Percentiles rank a stretch among this genome's conserved stretches.
Evolutionary conservation across 768 basidiomycete species (phyloP).

Genomic region (Rhizopogon salebrosus): DNA sequence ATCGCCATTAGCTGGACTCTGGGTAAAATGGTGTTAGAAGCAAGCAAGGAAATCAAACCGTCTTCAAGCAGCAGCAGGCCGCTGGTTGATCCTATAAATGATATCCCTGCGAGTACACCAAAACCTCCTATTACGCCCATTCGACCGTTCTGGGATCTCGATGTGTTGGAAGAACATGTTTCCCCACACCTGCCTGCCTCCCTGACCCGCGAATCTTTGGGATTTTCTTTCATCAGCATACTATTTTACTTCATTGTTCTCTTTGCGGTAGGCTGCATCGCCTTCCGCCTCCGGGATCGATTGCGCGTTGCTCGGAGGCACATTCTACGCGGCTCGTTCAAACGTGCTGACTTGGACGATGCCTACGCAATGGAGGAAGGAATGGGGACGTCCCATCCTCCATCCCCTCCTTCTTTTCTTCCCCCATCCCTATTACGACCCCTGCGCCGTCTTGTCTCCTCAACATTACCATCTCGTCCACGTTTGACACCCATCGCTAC

Average conservation of each 20-base stretch:
- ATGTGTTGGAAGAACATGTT: constrained; percentile 57
- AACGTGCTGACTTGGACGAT: constrained; percentile 18
- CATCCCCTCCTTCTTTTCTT: constrained; percentile 17
- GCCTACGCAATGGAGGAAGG: constrained; percentile 48
- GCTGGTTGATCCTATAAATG: constrained; percentile 69
- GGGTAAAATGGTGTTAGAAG: constrained; percentile 98
- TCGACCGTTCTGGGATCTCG: constrained; percentile 56
- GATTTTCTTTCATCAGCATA: constrained; percentile 66
- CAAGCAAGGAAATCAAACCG: constrained; percentile 76
- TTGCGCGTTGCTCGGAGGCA: constrained; percentile 40
- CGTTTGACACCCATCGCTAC: constrained; percentile 18
- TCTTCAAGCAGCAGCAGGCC: constrained; percentile 44
- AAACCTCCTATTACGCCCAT: constrained; percentile 53
- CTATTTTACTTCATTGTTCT: constrained; percentile 48
- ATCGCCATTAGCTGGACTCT: constrained; percentile 97
- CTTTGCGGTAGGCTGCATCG: constrained; percentile 36
- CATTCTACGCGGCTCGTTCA: constrained; percentile 39
- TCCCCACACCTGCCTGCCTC: constrained; percentile 63
- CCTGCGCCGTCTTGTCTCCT: constrained; percentile 20
- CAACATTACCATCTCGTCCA: constrained; percentile 13
- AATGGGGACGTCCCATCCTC: constrained; percentile 8
- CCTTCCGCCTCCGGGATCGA: constrained; percentile 55
- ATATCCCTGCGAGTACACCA: constrained; percentile 48
- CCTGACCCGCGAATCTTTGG: constrained; percentile 58
- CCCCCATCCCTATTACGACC: constrained; percentile 22